Percentiles rank a stretch among this genome's conserved stretches.
Evolutionary conservation across 2,329 filamentous ascomycete genomes (phyloP).

Genomic region (Shiraia sp.): DNA sequence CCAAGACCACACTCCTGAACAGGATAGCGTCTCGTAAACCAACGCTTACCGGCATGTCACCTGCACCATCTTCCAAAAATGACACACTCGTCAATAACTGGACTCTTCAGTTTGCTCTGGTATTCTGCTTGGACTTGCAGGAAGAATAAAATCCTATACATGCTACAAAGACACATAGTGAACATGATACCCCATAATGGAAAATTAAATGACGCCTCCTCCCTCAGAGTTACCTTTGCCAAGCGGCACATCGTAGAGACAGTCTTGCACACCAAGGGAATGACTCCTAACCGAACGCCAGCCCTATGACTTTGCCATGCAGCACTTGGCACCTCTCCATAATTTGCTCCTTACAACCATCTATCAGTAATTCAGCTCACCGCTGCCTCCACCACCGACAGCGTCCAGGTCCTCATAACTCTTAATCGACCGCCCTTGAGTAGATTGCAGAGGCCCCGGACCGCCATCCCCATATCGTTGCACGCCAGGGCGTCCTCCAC

Average conservation of each 20-base stretch:
- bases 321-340: conserved; percentile 1
- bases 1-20: too few species aligned
- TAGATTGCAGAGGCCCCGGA: conserved; percentile 84
- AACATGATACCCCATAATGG: background rate
- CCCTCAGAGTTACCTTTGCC: conserved; percentile 4
- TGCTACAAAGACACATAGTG: too few species aligned
- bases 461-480: conserved; percentile 78
- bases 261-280: conserved; percentile 13
- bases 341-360: too few species aligned
- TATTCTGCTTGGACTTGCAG: too few species aligned
- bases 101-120: too few species aligned
- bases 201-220: background rate
- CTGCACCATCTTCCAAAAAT: too few species aligned
- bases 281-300: conserved; percentile 19
- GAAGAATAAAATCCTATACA: too few species aligned
- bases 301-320: conserved; percentile 13
- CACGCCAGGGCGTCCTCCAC: conserved; percentile 51
- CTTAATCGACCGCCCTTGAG: conserved; percentile 89
- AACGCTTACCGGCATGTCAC: too few species aligned
- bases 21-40: too few species aligned
- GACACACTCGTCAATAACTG: too few species aligned
- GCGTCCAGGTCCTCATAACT: conserved; percentile 98
- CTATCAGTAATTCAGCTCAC: conserved; percentile 83
- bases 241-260: conserved; percentile 7
- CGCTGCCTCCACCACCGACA: conserved; percentile 62